Evolutionary conservation across 2,329 filamentous ascomycete species (phyloP), one percentile per base, ranked within the genome.

Genomic region (Neofusicoccum kwambonambiense): DNA sequence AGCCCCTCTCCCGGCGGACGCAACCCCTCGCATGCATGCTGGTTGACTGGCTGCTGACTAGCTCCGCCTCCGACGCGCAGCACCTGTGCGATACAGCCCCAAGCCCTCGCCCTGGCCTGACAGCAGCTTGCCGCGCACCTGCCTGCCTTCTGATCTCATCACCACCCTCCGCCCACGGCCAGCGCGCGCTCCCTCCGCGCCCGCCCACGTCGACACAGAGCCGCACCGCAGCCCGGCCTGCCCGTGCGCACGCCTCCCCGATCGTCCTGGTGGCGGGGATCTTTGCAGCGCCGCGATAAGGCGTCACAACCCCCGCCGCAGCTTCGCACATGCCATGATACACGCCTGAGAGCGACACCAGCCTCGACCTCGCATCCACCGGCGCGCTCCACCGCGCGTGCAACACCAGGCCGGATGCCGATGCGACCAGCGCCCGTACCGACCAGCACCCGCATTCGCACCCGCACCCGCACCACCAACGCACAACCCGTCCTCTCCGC

Each of bases 311-410:
- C 56, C 62, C 42, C 51, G 41, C 42, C 50, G 41, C 19, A 9
- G 34, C 58, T 35, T 37, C n/a, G 44, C 58, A 62, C 62, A 56
- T 64, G 62, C 62, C 63, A 52, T 64, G 52, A 64, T 58, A 58
- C 54, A 60, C 63, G 54, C 52, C 45, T 58, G 56, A 58, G 37
- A 52, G 62, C 50, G 9, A 42, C 51, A n/a, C 62, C 63, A 64
- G 34, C 37, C 63, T 60, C 52, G 37, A 42, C 63, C 22, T 34
- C 45, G 17, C 54, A 31, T 22, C 34, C 34, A 15, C 51, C 51
- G 47, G 9, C 62, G 50, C 62, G 39, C 41, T 54, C 45, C 63
- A 35, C 52, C 12, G 52, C 52, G 63, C 63, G 52, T 64, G 63
- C 52, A 34, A 64, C 45, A 11, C 34, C 34, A 42, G 63, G 9